These are phyloP conservation scores for Ballota nigra DNA, from an alignment of 257 asterid species.

Conservation along the genomic window DNA sequence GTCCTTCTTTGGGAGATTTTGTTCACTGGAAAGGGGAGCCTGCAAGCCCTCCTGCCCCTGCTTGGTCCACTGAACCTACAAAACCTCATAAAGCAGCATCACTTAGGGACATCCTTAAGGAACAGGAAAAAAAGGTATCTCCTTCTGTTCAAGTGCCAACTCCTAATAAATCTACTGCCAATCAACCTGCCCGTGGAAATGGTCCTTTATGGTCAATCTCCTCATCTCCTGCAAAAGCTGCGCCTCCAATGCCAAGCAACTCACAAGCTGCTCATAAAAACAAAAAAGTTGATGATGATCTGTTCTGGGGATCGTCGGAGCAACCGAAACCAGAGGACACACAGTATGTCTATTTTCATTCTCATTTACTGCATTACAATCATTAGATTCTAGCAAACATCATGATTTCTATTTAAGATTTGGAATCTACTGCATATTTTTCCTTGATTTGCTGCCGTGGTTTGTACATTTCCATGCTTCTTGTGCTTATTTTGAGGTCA, in stretches of 20 bases:
- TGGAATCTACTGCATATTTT: neutral
- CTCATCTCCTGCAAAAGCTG: slow-evolving; percentile 66
- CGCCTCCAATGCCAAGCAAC: slow-evolving; percentile 50
- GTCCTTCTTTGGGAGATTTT: slow-evolving; percentile 95
- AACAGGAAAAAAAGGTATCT: slow-evolving; percentile 59
- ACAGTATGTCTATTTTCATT: slow-evolving; percentile 48
- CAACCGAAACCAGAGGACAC: slow-evolving; percentile 63
- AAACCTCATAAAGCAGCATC: slow-evolving; percentile 70
- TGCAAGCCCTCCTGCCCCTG: slow-evolving; percentile 63
- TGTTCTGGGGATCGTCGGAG: slow-evolving; percentile 93
- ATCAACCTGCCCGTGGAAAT: slow-evolving; percentile 58
- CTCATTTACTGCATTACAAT: slow-evolving; percentile 47
- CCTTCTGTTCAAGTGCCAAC: slow-evolving; percentile 31
- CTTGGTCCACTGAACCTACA: slow-evolving; percentile 82
- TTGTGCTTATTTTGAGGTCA: neutral
- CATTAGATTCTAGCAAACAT: neutral
- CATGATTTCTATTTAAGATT: neutral
- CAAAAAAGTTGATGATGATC: slow-evolving; percentile 74
- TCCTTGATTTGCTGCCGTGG: neutral
- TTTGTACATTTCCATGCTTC: neutral
- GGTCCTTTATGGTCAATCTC: slow-evolving; percentile 63
- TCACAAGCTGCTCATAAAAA: slow-evolving; percentile 48
- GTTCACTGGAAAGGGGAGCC: slow-evolving; percentile 92
- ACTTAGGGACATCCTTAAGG: slow-evolving; percentile 85
- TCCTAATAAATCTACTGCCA: slow-evolving; percentile 57